These are phyloP conservation scores for Candida tallmaniae DNA, from an alignment of 805 yeast genomes.

Conservation along the genomic window DNA sequence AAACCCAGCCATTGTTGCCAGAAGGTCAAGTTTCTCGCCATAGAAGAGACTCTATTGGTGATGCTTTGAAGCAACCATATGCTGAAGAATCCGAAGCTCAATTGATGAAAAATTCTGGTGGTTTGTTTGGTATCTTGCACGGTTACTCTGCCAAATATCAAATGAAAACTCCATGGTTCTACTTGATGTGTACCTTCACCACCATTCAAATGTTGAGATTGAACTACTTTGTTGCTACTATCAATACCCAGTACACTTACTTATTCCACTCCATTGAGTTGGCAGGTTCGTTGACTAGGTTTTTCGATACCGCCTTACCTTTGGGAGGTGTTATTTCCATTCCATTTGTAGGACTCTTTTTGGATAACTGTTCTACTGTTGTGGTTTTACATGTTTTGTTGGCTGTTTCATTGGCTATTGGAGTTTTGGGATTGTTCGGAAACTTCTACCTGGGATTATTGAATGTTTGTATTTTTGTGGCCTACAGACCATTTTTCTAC, in stretches of 20 bases:
- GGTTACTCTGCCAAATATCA: constrained; percentile 48
- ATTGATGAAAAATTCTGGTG: constrained; percentile 34
- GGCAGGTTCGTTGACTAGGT: constrained; percentile 40
- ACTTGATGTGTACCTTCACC: constrained; percentile 45
- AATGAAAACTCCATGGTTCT: constrained; percentile 50
- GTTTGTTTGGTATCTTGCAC: constrained; percentile 51
- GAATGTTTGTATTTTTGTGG: constrained; percentile 46
- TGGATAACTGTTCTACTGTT: constrained; percentile 47
- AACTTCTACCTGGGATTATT: constrained; percentile 38
- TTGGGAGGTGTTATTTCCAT: constrained; percentile 52
- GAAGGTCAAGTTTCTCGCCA: constrained; percentile 5
- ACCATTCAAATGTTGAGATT: constrained; percentile 54
- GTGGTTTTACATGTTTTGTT: constrained; percentile 39
- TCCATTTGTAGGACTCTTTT: constrained; percentile 49
- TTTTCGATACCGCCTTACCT: constrained; percentile 53
- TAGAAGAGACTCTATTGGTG: constrained; percentile 55
- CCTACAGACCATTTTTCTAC: constrained; percentile 54
- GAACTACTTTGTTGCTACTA: constrained; percentile 56
- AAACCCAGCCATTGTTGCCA: constrained; percentile 20
- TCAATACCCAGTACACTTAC: constrained; percentile 50
- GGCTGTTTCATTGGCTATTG: constrained; percentile 40
- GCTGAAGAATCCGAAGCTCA: constrained; percentile 45
- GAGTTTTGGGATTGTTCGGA: constrained; percentile 45
- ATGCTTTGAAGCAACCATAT: constrained; percentile 50
- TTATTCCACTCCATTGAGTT: constrained; percentile 33